phyloP scores from a whole-genome alignment of 805 yeast genomes.

The Schwanniomyces vanrijiae region DNA sequence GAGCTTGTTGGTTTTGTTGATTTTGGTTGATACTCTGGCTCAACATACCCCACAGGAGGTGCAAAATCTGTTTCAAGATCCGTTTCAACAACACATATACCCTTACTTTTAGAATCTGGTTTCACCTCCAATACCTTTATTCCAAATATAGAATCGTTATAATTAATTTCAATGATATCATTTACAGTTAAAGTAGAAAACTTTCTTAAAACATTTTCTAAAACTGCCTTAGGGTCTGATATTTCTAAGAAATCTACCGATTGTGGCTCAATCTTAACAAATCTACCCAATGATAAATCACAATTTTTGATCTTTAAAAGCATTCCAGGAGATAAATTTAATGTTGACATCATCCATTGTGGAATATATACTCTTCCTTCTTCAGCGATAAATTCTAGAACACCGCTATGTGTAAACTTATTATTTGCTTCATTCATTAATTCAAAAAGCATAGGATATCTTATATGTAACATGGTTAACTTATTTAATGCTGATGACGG shows the following conservation, averaged over 20 bases:
- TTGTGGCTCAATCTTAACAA: constrained; percentile 94
- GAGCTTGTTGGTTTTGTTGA: constrained; percentile 35
- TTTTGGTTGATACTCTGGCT: constrained; percentile 65
- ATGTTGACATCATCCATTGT: constrained; percentile 91
- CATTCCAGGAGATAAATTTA: constrained; percentile 75
- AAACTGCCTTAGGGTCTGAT: constrained; percentile 92
- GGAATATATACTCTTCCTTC: constrained; percentile 96
- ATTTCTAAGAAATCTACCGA: constrained; percentile 90
- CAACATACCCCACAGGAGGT: constrained; percentile 97
- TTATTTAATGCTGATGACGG: constrained; percentile 92
- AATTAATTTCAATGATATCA: constrained; percentile 82
- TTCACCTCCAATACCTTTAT: constrained; percentile 85
- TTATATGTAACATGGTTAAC: constrained; percentile 83
- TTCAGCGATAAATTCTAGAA: constrained; percentile 92
- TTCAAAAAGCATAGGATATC: constrained; percentile 95
- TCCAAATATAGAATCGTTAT: constrained; percentile 75
- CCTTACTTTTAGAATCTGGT: constrained; percentile 63
- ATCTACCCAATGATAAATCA: constrained; percentile 81
- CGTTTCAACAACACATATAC: constrained; percentile 94
- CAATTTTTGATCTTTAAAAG: constrained; percentile 71
- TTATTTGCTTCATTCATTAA: constrained; percentile 64
- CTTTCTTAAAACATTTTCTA: constrained; percentile 87
- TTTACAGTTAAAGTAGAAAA: constrained; percentile 83
- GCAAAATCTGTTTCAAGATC: constrained; percentile 97
- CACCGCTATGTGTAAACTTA: constrained; percentile 83